Evolutionary conservation across 1,284 basidiomycete species (phyloP), one percentile per base, ranked within the genome.

Genomic region (Ganoderma sinense): DNA sequence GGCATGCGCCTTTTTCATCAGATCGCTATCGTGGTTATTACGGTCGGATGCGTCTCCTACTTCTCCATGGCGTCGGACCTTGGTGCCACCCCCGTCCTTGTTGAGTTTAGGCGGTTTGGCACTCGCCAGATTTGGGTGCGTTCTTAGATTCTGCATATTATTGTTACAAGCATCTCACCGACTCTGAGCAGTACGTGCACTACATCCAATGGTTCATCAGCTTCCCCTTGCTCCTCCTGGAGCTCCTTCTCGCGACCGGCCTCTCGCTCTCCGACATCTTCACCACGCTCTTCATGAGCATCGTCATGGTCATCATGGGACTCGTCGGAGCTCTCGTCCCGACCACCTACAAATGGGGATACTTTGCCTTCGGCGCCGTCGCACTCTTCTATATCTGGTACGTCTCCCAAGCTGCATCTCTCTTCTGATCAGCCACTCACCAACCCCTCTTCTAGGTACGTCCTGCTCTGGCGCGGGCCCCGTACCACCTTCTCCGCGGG

Each of bases 171-270:
- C 51, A 2, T 33, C 43, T 23, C 26, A 56, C 4, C 26, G 33
- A 20, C 6, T 20, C 65, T 10, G 29, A 18, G 14, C 11, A 85
- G 84, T 85, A 75, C 73, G 84, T 83, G 1, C 82, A 88, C 66
- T 90, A 89, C 77, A 89, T 90, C 76, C 85, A 87, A 74, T 89
- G 87, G 85, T 83, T 84, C 69, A 85, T 89, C 82, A 89, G 86
- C 61, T 87, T 87, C 13, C 90, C 90, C 1, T 77, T 88, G 8
- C 77, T 90, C 4, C 80, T 91, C 8, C 81, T 90, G 65, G 73
- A 74, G 68, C 80, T 84, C 23, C 76, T 91, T 41, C 80, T 89
- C 39, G 81, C 85, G 45, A 87, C 88, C 43, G 86, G 84, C 23
- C 80, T 89, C 62, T 84, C 88, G 7, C 80, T 88, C 7, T 84